Percentiles rank a stretch among this genome's conserved stretches.
phyloP scores from a whole-genome alignment of 2,329 filamentous ascomycete species.

The Lachnellula subtilissima region DNA sequence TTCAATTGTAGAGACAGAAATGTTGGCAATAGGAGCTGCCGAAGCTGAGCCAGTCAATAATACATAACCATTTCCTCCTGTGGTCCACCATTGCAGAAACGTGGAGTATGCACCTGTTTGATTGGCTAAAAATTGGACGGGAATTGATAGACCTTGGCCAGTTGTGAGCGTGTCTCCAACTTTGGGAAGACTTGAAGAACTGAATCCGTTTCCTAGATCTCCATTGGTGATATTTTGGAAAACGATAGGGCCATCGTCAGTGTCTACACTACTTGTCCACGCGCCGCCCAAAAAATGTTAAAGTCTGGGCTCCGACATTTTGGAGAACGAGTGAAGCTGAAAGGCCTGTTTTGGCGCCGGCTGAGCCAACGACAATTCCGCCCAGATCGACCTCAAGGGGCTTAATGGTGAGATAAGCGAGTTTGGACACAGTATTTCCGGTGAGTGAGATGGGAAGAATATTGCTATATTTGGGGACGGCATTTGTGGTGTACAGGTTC shows the following conservation, averaged over 20 bases:
- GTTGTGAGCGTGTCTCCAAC: conserved; percentile 29
- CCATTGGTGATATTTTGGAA: conserved; percentile 32
- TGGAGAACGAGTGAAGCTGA: conserved; percentile 33
- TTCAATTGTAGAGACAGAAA: conserved; percentile 33
- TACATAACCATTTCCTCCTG: conserved; percentile 32
- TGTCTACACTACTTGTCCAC: conserved; percentile 28
- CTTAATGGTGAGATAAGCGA: conserved; percentile 34
- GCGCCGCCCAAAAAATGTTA: conserved; percentile 37
- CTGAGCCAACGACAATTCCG: conserved; percentile 34
- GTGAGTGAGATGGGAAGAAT: conserved; percentile 35
- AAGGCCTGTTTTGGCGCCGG: conserved; percentile 24
- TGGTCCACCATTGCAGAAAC: conserved; percentile 34
- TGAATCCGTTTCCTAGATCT: conserved; percentile 32
- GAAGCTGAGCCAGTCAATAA: conserved; percentile 33
- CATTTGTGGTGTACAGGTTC: conserved; percentile 36
- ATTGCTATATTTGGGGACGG: conserved; percentile 34
- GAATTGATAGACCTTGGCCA: conserved; percentile 30
- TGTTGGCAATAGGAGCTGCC: conserved; percentile 32
- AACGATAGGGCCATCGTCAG: conserved; percentile 8
- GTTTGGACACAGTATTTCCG: conserved; percentile 35
- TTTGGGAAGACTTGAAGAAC: conserved; percentile 28
- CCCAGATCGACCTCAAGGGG: conserved; percentile 38
- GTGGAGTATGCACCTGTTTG: conserved; percentile 32
- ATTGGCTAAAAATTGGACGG: conserved; percentile 33
- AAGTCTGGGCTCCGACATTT: conserved; percentile 35